Percentiles rank a stretch among this genome's conserved stretches.
Evolutionary conservation across 108 stramenopile genomes (phyloP).

Genomic region (Heterococcus sp.): DNA sequence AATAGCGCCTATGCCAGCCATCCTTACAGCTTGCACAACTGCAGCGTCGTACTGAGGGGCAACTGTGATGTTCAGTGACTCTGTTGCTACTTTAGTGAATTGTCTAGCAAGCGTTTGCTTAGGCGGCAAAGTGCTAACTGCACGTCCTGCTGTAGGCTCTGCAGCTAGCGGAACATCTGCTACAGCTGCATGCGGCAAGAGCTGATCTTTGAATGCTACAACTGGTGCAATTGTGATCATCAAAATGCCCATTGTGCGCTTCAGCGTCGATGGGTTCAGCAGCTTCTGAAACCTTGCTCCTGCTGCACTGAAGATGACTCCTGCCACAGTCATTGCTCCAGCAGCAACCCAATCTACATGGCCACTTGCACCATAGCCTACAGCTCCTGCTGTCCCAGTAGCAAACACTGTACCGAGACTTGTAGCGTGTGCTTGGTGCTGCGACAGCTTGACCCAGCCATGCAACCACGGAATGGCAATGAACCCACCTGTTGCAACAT

Average conservation of each 20-base stretch:
- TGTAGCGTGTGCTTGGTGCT: conserved; percentile 87
- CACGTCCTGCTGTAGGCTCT: no score
- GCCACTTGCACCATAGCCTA: conserved; percentile 60
- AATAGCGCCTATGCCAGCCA: no score
- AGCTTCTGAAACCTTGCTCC: conserved; percentile 65
- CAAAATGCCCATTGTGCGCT: conserved; percentile 69
- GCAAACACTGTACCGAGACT: conserved; percentile 79
- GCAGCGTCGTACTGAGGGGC: no score
- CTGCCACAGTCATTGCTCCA: conserved; percentile 65
- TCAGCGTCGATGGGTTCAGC: conserved; percentile 56
- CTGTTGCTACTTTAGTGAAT: no score
- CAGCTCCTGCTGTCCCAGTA: conserved; percentile 78
- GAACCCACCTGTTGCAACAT: conserved; percentile 84
- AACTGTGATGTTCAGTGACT: no score
- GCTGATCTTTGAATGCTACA: conserved; percentile 69
- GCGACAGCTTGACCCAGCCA: conserved; percentile 63
- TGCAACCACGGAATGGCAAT: conserved; percentile 75
- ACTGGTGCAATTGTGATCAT: conserved; percentile 80
- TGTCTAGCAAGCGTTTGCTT: no score
- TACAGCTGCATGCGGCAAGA: conserved; percentile 22
- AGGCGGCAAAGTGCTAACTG: no score
- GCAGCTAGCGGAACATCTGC: no score
- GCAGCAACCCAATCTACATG: conserved; percentile 70
- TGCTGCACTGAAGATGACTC: conserved; percentile 70
- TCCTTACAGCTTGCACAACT: no score